Evolutionary conservation across 768 basidiomycete genomes (phyloP).

Genomic region (Pulveroboletus sp.): DNA sequence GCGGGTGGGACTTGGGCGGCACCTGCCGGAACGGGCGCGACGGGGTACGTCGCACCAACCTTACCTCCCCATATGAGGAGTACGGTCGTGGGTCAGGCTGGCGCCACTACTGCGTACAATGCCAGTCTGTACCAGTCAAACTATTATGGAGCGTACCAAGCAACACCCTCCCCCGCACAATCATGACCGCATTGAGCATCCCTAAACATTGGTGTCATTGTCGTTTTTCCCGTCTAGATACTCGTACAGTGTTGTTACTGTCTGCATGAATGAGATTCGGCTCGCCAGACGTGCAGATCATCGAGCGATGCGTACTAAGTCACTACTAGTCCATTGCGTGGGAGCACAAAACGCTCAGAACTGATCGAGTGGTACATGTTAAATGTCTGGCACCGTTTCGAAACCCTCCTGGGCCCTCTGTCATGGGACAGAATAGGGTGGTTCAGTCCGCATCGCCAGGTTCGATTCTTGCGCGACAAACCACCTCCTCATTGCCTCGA

Average conservation of each 20-base stretch:
- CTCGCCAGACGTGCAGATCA: neutral
- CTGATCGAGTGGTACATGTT: neutral
- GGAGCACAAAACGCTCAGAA: too few relatives aligned
- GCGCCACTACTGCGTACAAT: slow-evolving; percentile 15
- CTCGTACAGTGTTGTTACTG: slow-evolving; percentile 9
- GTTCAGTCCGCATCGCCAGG: slow-evolving; percentile 4
- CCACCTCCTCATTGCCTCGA: slow-evolving; percentile 28
- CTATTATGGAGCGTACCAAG: slow-evolving; percentile 32
- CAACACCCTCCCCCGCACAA: slow-evolving; percentile 30
- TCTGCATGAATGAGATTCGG: slow-evolving; percentile 6
- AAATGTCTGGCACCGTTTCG: slow-evolving; percentile 19
- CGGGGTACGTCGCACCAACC: slow-evolving; percentile 32
- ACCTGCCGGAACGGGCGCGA: slow-evolving; percentile 19
- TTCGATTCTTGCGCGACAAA: slow-evolving; percentile 25
- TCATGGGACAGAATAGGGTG: neutral
- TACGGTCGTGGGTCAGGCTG: slow-evolving; percentile 22
- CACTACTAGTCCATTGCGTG: too few relatives aligned
- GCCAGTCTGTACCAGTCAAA: slow-evolving; percentile 25
- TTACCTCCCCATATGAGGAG: slow-evolving; percentile 40
- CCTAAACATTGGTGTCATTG: slow-evolving; percentile 1
- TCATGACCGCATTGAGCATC: slow-evolving; percentile 10
- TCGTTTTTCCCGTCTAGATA: slow-evolving; percentile 15
- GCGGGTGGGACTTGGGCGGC: slow-evolving; percentile 24
- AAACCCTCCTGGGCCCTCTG: neutral
- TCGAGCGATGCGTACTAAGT: too few relatives aligned